Evolutionary conservation across 768 basidiomycete species (phyloP).

Genomic region (Roridomyces roridus): DNA sequence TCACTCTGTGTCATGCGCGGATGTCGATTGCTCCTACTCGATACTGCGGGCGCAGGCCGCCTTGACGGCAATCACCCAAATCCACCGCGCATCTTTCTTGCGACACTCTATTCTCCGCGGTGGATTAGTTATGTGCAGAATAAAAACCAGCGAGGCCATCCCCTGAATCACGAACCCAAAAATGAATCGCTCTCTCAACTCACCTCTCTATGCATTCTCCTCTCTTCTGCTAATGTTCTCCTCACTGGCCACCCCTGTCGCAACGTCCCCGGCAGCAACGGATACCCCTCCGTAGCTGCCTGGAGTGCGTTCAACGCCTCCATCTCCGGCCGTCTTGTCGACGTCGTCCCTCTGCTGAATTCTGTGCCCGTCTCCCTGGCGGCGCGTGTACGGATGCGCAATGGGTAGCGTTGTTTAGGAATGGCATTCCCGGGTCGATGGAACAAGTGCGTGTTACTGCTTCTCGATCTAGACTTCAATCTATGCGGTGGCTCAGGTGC

Average conservation of each 20-base stretch:
- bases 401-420: conserved; percentile 1
- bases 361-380: not conserved
- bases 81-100: too few relatives aligned
- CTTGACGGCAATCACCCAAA: too few relatives aligned
- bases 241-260: not conserved
- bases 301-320: conserved; percentile 1
- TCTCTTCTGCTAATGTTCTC: too few relatives aligned
- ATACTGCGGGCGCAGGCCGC: too few relatives aligned
- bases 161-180: too few relatives aligned
- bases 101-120: too few relatives aligned
- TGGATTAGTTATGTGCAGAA: too few relatives aligned
- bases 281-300: not conserved
- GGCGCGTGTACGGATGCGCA: conserved; percentile 8
- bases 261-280: not conserved
- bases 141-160: too few relatives aligned
- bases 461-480: not conserved
- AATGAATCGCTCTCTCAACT: too few relatives aligned
- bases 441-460: conserved; percentile 4
- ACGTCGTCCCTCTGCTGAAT: not conserved
- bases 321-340: not conserved
- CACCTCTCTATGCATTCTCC: too few relatives aligned
- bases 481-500: not conserved
- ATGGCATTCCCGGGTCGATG: conserved; percentile 3
- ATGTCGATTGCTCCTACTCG: too few relatives aligned
- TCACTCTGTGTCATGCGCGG: too few relatives aligned